These are phyloP conservation scores for Botryotinia convoluta DNA, from an alignment of 2,329 filamentous ascomycete genomes.

Conservation along the genomic window DNA sequence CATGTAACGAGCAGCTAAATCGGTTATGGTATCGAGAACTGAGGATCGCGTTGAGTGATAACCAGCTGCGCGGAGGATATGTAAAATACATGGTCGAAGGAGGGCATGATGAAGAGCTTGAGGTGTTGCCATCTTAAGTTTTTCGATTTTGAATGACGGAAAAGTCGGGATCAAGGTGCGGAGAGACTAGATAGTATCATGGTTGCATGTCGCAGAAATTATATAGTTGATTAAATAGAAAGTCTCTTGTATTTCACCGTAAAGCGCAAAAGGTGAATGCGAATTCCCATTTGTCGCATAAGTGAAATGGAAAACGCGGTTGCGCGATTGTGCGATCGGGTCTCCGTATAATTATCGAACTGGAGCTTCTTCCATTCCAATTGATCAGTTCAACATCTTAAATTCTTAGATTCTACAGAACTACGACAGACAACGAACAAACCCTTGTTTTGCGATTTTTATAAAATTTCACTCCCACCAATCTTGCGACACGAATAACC, in stretches of 20 bases:
- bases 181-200: slow-evolving; percentile 30
- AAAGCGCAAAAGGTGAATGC: background rate
- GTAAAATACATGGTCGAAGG: slow-evolving; percentile 80
- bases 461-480: background rate
- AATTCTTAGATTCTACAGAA: background rate
- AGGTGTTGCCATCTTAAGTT: slow-evolving; percentile 41
- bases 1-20: slow-evolving; percentile 81
- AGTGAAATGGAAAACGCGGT: slow-evolving; percentile 9
- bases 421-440: background rate
- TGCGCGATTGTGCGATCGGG: slow-evolving; percentile 15
- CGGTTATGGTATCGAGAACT: slow-evolving; percentile 83
- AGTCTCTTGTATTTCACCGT: background rate
- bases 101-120: slow-evolving; percentile 68
- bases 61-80: slow-evolving; percentile 87
- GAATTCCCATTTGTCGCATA: background rate
- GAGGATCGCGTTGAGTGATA: slow-evolving; percentile 80
- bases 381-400: background rate
- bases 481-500: background rate
- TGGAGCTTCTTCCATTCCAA: background rate
- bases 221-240: background rate
- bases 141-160: slow-evolving; percentile 6
- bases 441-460: background rate
- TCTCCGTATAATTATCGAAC: slow-evolving; percentile 23
- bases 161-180: slow-evolving; percentile 28
- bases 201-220: slow-evolving; percentile 22